Percentiles rank a stretch among this genome's conserved stretches.
Conservation (phyloP, 345 rosid genomes). For the Moringa oleifera region DNA sequence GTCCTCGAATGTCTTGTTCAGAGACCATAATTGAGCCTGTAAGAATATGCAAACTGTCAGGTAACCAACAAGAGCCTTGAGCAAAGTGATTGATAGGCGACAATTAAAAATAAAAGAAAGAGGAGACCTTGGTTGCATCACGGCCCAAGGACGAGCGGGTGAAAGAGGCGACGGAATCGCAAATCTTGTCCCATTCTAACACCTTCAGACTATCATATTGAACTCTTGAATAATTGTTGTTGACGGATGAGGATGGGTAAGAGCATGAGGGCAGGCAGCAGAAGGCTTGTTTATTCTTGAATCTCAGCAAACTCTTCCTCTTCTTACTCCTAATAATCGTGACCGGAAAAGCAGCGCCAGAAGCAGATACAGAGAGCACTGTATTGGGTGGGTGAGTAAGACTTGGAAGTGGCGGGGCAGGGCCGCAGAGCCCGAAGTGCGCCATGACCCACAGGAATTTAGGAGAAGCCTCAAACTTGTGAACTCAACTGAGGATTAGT, state of each 20-base stretch:
- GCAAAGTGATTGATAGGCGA: no score
- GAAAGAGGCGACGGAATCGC: slow-evolving; percentile 71
- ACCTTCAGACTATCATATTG: slow-evolving; percentile 53
- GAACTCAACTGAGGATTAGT: no score
- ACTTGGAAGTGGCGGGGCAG: no score
- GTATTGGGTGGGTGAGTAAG: background rate
- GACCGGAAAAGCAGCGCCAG: no score
- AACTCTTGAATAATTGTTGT: slow-evolving; percentile 19
- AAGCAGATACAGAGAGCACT: background rate
- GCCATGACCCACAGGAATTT: no score
- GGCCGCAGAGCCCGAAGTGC: no score
- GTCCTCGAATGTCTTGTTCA: slow-evolving; percentile 50
- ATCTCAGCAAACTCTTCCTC: background rate
- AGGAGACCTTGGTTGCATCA: slow-evolving; percentile 53
- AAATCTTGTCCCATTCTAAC: slow-evolving; percentile 89
- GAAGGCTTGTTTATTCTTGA: background rate
- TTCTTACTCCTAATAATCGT: background rate
- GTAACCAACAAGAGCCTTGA: slow-evolving; percentile 6
- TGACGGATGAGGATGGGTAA: no score
- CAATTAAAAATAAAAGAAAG: background rate
- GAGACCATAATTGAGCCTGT: slow-evolving; percentile 57
- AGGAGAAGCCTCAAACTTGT: no score
- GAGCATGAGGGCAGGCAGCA: background rate
- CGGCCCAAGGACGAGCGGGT: slow-evolving; percentile 77
- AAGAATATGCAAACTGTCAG: background rate